phyloP scores from a whole-genome alignment of 2,329 filamentous ascomycete species.

The Ophidiomyces ophidiicola region DNA sequence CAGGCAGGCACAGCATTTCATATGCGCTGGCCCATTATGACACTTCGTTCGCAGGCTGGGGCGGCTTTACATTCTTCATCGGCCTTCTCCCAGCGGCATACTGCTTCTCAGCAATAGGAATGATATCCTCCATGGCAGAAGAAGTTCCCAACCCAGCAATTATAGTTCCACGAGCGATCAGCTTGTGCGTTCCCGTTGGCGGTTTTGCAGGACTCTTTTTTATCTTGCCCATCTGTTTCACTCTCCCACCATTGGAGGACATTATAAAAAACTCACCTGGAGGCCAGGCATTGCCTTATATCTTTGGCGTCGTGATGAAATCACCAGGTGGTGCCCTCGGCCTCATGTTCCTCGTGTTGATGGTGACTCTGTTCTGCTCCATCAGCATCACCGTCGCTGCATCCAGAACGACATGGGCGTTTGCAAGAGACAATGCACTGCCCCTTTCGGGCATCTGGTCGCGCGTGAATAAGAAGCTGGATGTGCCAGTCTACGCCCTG shows the following conservation, averaged over 20 bases:
- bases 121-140: constrained; percentile 53
- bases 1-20: constrained; percentile 40
- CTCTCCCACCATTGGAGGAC: constrained; percentile 16
- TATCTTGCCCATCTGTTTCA: constrained; percentile 13
- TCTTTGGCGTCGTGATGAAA: constrained; percentile 26
- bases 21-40: constrained; percentile 24
- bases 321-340: constrained; percentile 8
- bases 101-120: constrained; percentile 48
- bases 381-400: constrained; percentile 44
- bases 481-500: constrained; percentile 34
- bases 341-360: constrained; percentile 38
- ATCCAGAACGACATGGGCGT: constrained; percentile 37
- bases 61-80: constrained; percentile 50
- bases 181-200: constrained; percentile 29
- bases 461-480: constrained; percentile 25
- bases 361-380: constrained; percentile 38
- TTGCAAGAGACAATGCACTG: constrained; percentile 36
- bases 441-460: constrained; percentile 31
- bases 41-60: constrained; percentile 22
- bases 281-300: constrained; percentile 41
- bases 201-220: constrained; percentile 42
- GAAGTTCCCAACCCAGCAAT: constrained; percentile 43
- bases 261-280: constrained; percentile 34
- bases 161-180: constrained; percentile 42
- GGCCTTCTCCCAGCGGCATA: constrained; percentile 49